These are phyloP conservation scores for Naganishia randhawae DNA, from an alignment of 768 basidiomycete genomes.

Conservation along the genomic window DNA sequence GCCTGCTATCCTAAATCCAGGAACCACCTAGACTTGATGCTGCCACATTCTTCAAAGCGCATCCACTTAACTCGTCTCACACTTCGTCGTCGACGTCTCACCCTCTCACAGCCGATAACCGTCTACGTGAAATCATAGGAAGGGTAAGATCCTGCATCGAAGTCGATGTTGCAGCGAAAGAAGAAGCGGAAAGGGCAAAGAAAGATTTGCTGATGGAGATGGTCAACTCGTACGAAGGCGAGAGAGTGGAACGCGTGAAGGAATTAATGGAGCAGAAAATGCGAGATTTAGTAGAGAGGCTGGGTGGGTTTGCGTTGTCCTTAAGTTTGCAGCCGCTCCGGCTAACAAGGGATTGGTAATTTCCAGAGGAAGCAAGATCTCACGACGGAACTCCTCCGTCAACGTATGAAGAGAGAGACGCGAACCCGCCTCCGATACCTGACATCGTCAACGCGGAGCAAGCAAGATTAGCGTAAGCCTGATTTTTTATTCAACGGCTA, in stretches of 20 bases:
- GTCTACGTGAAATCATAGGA: constrained; percentile 38
- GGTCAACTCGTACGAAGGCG: constrained; percentile 33
- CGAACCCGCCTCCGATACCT: neutral
- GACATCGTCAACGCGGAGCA: neutral
- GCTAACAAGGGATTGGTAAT: neutral
- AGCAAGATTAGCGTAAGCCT: constrained; percentile 1
- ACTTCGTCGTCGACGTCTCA: constrained; percentile 45
- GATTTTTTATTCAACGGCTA: neutral
- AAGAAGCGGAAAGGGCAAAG: constrained; percentile 29
- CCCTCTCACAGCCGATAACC: constrained; percentile 40
- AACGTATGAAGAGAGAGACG: neutral
- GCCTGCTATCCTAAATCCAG: constrained; percentile 24
- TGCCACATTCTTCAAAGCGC: constrained; percentile 42
- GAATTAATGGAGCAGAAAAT: constrained; percentile 42
- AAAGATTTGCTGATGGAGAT: constrained; percentile 22
- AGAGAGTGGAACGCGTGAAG: constrained; percentile 31
- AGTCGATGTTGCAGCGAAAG: constrained; percentile 34
- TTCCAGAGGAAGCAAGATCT: neutral
- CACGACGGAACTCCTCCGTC: neutral
- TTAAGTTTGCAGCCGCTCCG: neutral
- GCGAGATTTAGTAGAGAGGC: constrained; percentile 44
- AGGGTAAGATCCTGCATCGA: constrained; percentile 35
- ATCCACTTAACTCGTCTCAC: constrained; percentile 24
- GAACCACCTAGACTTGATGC: constrained; percentile 39
- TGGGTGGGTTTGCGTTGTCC: constrained; percentile 24